Percentiles rank a stretch among this genome's conserved stretches.
Evolutionary conservation across 768 basidiomycete genomes (phyloP).

Genomic region (Xerocomellus chrysenteron): DNA sequence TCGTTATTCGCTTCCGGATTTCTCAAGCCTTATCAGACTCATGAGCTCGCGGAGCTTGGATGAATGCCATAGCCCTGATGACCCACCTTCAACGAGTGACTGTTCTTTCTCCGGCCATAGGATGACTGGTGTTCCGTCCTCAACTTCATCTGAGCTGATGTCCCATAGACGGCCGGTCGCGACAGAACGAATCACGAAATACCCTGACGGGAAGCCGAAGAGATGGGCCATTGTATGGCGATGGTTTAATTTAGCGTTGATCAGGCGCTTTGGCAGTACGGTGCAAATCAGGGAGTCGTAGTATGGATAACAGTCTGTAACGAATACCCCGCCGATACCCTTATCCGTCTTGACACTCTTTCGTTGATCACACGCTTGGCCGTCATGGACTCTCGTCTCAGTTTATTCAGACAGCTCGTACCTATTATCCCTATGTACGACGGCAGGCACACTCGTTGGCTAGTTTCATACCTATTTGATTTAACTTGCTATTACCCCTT

Average conservation of each 20-base stretch:
- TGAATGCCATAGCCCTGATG: neutral
- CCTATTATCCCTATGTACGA: too few relatives aligned
- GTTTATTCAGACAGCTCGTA: too few relatives aligned
- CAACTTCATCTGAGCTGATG: constrained; percentile 31
- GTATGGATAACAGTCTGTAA: too few relatives aligned
- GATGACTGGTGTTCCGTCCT: constrained; percentile 47
- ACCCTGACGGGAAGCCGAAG: constrained; percentile 38
- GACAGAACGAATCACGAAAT: constrained; percentile 40
- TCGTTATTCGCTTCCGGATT: constrained; percentile 73
- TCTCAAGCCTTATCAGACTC: constrained; percentile 51
- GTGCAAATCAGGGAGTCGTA: neutral
- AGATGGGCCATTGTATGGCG: constrained; percentile 22
- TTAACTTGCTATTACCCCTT: too few relatives aligned
- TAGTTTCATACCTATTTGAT: too few relatives aligned
- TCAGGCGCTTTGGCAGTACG: neutral
- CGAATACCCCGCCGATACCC: too few relatives aligned
- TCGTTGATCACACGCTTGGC: too few relatives aligned
- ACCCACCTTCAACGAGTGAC: constrained; percentile 74
- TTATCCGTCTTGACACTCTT: too few relatives aligned
- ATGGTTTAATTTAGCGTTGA: neutral
- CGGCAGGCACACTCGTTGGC: too few relatives aligned
- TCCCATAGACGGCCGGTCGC: constrained; percentile 39
- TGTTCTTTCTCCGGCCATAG: constrained; percentile 74
- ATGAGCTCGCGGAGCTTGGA: constrained; percentile 11
- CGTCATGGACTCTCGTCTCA: too few relatives aligned